These are phyloP conservation scores for Oxalis stricta DNA, from an alignment of 441 rosid genomes.

Conservation along the genomic window DNA sequence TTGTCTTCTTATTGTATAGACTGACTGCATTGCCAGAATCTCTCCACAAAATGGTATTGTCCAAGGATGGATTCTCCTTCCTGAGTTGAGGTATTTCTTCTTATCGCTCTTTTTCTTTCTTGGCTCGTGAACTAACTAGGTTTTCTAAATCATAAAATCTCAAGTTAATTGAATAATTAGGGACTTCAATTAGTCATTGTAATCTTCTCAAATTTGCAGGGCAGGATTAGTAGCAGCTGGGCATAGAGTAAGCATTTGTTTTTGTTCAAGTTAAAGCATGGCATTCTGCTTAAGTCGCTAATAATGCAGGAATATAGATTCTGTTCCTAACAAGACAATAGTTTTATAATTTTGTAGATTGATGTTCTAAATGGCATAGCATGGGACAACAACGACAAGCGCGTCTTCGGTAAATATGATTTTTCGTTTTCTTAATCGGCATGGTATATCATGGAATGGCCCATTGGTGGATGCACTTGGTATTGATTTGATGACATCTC, in stretches of 20 bases:
- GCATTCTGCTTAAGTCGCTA: too few species aligned
- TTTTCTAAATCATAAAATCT: too few species aligned
- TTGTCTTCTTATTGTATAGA: constrained; percentile 25
- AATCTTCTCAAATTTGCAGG: constrained; percentile 37
- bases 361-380: constrained; percentile 97
- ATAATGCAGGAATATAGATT: too few species aligned
- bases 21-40: constrained; percentile 90
- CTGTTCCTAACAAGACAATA: too few species aligned
- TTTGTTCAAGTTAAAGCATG: too few species aligned
- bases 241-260: constrained; percentile 38
- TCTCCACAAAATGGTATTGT: constrained; percentile 58
- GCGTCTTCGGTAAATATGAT: constrained; percentile 89
- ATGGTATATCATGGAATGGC: too few species aligned
- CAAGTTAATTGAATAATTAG: too few species aligned
- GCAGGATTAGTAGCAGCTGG: constrained; percentile 49
- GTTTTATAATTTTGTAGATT: constrained; percentile 6
- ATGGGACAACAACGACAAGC: constrained; percentile 53
- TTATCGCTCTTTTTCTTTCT: background rate
- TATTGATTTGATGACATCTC: too few species aligned
- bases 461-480: background rate
- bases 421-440: too few species aligned
- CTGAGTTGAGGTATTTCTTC: constrained; percentile 37
- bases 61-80: constrained; percentile 84
- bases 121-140: too few species aligned
- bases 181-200: too few species aligned